Percentiles rank a stretch among this genome's conserved stretches.
phyloP scores from a whole-genome alignment of 805 yeast genomes.

The Barnettozyma populi region DNA sequence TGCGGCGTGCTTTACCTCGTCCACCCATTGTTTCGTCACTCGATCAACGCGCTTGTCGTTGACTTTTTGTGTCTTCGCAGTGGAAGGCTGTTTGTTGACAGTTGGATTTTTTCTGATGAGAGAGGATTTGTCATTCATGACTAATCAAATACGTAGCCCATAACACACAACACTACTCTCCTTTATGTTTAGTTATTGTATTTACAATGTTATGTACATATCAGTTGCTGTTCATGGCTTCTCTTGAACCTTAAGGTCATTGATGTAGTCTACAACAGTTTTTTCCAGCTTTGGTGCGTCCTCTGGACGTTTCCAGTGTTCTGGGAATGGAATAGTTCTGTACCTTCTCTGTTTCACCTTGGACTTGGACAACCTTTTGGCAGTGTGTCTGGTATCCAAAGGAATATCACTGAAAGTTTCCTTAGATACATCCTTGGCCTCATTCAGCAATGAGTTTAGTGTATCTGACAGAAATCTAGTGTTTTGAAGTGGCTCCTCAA shows the following conservation, averaged over 20 bases:
- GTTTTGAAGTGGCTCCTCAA: slow-evolving; percentile 79
- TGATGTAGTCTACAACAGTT: slow-evolving; percentile 18
- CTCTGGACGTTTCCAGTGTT: slow-evolving; percentile 71
- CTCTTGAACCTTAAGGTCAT: slow-evolving; percentile 5
- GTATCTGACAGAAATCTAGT: slow-evolving; percentile 65
- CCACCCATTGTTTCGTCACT: neutral
- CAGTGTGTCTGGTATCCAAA: slow-evolving; percentile 67
- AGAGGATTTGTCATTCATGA: neutral
- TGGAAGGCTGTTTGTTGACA: slow-evolving; percentile 1
- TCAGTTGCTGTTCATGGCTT: neutral
- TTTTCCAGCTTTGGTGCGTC: slow-evolving; percentile 52
- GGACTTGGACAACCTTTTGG: slow-evolving; percentile 36
- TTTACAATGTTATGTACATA: neutral
- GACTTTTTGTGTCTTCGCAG: neutral
- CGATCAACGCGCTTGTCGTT: neutral
- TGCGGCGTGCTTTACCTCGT: slow-evolving; percentile 10
- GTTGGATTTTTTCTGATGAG: neutral
- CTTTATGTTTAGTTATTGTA: neutral
- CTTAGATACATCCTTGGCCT: slow-evolving; percentile 50
- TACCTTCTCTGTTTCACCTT: slow-evolving; percentile 35
- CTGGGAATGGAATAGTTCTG: slow-evolving; percentile 52
- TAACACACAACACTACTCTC: no score
- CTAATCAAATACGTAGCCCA: neutral
- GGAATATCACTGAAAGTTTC: slow-evolving; percentile 76
- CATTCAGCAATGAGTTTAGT: slow-evolving; percentile 54